These are phyloP conservation scores for Leucogyrophana mollusca DNA, from an alignment of 768 basidiomycete genomes.

Conservation along the genomic window DNA sequence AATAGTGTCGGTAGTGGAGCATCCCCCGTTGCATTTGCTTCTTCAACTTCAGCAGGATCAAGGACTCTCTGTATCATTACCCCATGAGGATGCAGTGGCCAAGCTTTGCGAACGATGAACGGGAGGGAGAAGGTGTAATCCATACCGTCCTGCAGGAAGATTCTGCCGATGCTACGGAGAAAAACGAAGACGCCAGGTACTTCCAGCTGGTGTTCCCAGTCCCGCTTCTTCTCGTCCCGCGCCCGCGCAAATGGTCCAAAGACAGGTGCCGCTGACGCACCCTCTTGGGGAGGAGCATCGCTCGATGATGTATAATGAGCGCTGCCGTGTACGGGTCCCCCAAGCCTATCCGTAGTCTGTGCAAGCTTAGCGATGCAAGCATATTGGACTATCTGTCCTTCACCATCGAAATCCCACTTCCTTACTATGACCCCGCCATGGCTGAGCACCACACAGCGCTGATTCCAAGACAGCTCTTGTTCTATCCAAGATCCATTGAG, in stretches of 20 bases:
- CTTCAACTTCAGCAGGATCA: slow-evolving; percentile 63
- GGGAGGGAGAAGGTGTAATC: slow-evolving; percentile 81
- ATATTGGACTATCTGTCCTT: slow-evolving; percentile 72
- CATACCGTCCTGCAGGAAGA: slow-evolving; percentile 67
- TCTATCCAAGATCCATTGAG: slow-evolving; percentile 45
- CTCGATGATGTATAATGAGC: slow-evolving; percentile 27
- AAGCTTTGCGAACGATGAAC: slow-evolving; percentile 75
- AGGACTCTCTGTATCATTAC: slow-evolving; percentile 76
- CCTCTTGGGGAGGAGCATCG: slow-evolving; percentile 13
- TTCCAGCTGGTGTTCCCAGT: slow-evolving; percentile 37
- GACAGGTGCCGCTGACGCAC: slow-evolving; percentile 19
- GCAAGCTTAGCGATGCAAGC: slow-evolving; percentile 78
- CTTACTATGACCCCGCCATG: slow-evolving; percentile 67
- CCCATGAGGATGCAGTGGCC: slow-evolving; percentile 78
- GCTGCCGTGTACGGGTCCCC: slow-evolving; percentile 21
- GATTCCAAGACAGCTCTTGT: slow-evolving; percentile 72
- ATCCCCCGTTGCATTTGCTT: slow-evolving; percentile 65
- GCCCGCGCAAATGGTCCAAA: slow-evolving; percentile 41
- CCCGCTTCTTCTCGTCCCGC: slow-evolving; percentile 28
- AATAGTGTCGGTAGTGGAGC: slow-evolving; percentile 78
- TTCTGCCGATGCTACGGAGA: slow-evolving; percentile 68
- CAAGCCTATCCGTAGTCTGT: slow-evolving; percentile 36
- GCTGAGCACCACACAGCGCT: slow-evolving; percentile 58
- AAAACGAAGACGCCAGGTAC: slow-evolving; percentile 75
- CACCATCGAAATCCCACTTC: slow-evolving; percentile 73